Evolutionary conservation across 2,329 filamentous ascomycete genomes (phyloP), one percentile per base, ranked within the genome.

Genomic region (Paraphoma chrysanthemicola): DNA sequence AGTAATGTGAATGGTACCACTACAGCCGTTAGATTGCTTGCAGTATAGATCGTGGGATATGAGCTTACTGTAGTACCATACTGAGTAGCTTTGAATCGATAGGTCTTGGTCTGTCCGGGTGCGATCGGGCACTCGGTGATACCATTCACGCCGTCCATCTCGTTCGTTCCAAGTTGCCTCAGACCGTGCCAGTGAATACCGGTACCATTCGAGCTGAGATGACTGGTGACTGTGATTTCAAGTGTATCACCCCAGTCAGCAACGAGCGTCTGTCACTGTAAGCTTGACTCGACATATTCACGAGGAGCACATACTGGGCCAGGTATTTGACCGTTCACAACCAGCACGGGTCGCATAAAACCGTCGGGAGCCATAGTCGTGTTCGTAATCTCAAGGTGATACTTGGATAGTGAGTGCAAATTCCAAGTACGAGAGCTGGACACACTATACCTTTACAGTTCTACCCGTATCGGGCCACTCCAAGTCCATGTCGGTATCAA

Each of bases 101-200:
- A 77, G 3, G 68, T 60, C 33, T 63, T 72, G 8, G 63, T 69
- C n/a, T 62, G 60, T 1, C 85, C 85, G 0, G 88, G 88, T 5
- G 87, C 79, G 56, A 91, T 86, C 1, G 89, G 88, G 60, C 89
- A 92, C 71, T 92, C 88, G 10, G 83, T 85, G 23, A 85, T 69
- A 29, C 82, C 80, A 23, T 77, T 77, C 4, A 79, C 77, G 10
- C 81, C 81, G 59, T 83, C 81, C 61, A 76, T 73, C 44, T 81
- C 68, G 23, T 75, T 74, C 7, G 72, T 73, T 38, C 76, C 70
- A 7, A 79, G 62, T 60, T 82, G 80, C 18, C 80, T 69, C 10
- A 84, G 30, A 0, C 83, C 83, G 57, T 85, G 83, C 79, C 80
- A 85, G 60, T 85, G 82, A 30, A 85, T 77, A 6, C 79, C 71